These are phyloP conservation scores for Penicillium occitanis DNA, from an alignment of 2,329 filamentous ascomycete species.

Conservation along the genomic window DNA sequence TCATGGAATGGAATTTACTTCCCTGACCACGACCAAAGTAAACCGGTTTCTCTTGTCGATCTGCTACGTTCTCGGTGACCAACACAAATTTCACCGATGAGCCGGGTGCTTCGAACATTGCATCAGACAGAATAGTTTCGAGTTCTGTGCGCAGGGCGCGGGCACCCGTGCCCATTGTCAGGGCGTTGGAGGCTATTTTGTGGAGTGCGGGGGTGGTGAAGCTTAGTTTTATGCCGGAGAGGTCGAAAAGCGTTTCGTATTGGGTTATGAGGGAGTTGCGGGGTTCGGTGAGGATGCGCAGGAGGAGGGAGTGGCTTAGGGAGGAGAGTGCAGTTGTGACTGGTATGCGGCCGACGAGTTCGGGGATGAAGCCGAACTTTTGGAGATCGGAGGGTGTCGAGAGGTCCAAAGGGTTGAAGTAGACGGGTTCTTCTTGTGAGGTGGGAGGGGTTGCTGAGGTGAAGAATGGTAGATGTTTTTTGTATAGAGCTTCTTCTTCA, in stretches of 20 bases:
- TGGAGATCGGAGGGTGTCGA: constrained; percentile 75
- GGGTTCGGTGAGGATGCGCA: constrained; percentile 88
- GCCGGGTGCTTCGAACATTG: constrained; percentile 76
- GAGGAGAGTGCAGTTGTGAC: constrained; percentile 83
- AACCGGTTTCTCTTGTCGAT: constrained; percentile 57
- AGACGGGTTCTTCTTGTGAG: constrained; percentile 44
- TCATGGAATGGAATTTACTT: constrained; percentile 51
- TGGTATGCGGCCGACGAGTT: constrained; percentile 92
- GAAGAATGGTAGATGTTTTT: constrained; percentile 60
- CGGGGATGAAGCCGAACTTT: constrained; percentile 86
- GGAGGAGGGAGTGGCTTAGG: constrained; percentile 65
- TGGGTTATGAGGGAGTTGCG: constrained; percentile 84
- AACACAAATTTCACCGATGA: constrained; percentile 68
- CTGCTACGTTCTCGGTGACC: constrained; percentile 68
- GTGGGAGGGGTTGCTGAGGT: constrained; percentile 53
- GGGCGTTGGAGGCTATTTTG: constrained; percentile 72
- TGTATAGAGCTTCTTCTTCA: constrained; percentile 62
- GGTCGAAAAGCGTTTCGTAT: constrained; percentile 83
- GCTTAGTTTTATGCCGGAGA: constrained; percentile 71
- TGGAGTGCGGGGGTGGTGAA: constrained; percentile 82
- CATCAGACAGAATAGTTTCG: constrained; percentile 73
- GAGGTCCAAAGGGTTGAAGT: constrained; percentile 66
- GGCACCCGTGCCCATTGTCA: constrained; percentile 73
- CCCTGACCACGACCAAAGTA: constrained; percentile 55
- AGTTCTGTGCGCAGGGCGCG: constrained; percentile 76